phyloP scores from a whole-genome alignment of 1,284 basidiomycete species.

The Trametes polyzona region DNA sequence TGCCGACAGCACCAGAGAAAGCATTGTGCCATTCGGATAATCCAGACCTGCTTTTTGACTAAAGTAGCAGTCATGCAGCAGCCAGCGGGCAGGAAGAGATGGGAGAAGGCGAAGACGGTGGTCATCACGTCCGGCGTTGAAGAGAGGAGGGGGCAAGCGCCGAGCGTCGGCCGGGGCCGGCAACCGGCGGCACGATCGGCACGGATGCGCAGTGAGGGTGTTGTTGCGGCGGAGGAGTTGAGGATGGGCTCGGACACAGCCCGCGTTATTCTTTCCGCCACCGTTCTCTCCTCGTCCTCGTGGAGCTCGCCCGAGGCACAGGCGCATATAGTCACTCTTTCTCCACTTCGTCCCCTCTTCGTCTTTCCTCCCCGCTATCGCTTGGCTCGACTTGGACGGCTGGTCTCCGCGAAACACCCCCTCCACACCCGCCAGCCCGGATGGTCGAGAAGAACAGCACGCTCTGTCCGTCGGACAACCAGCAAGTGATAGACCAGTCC shows the following conservation, averaged over 20 bases:
- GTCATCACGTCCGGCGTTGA: too few species aligned
- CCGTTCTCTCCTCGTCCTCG: neutral
- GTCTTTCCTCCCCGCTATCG: neutral
- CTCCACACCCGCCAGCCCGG: neutral
- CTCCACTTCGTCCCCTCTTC: constrained; percentile 3
- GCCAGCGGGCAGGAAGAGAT: neutral
- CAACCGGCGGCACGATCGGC: neutral
- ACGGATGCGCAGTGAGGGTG: neutral
- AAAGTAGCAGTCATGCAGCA: neutral
- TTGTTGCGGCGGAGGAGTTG: neutral
- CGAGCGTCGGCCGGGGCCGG: neutral
- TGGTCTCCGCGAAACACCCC: constrained; percentile 4
- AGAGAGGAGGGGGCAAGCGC: neutral
- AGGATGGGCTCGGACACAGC: neutral
- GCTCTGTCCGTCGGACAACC: constrained; percentile 60
- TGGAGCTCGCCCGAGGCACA: constrained; percentile 11
- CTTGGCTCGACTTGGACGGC: constrained; percentile 1
- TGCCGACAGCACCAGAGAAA: neutral
- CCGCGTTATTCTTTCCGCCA: constrained; percentile 8
- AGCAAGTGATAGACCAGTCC: constrained; percentile 54
- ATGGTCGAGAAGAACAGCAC: constrained; percentile 26
- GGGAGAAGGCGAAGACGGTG: neutral
- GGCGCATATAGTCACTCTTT: constrained; percentile 19
- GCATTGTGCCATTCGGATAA: neutral
- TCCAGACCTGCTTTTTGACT: neutral